Conservation (phyloP, 2,329 filamentous ascomycete genomes). For the Penicillium sp. region DNA sequence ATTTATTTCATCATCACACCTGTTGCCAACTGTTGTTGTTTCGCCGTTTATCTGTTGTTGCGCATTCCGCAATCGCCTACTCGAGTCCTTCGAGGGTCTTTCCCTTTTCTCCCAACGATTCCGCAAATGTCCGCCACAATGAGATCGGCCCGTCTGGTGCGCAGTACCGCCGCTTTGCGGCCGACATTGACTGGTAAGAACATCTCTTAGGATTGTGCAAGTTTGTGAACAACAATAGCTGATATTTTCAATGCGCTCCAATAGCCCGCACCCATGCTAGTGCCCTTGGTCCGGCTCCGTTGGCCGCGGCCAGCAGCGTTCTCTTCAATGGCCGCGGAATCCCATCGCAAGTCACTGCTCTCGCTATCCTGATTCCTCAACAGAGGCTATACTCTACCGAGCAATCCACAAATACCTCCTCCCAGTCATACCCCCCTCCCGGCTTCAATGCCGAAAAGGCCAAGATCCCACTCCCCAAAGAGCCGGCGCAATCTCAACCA, state of each 20-base stretch:
- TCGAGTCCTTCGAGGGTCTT: slow-evolving; percentile 28
- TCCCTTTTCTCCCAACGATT: slow-evolving; percentile 30
- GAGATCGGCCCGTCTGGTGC: slow-evolving; percentile 45
- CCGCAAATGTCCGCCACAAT: slow-evolving; percentile 44
- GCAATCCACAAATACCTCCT: slow-evolving; percentile 54
- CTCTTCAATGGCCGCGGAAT: slow-evolving; percentile 42
- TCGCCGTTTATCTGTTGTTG: slow-evolving; percentile 14
- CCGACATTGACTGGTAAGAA: slow-evolving; percentile 35
- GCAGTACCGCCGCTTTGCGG: slow-evolving; percentile 38
- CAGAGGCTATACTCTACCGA: slow-evolving; percentile 61
- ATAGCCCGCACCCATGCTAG: slow-evolving; percentile 38
- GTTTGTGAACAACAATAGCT: background rate
- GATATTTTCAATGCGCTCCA: slow-evolving; percentile 4
- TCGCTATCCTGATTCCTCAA: slow-evolving; percentile 61
- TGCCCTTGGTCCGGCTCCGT: slow-evolving; percentile 31
- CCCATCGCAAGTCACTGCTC: slow-evolving; percentile 58
- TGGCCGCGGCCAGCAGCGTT: slow-evolving; percentile 38
- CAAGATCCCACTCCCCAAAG: slow-evolving; percentile 76
- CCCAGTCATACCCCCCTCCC: slow-evolving; percentile 72
- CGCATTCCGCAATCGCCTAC: slow-evolving; percentile 18
- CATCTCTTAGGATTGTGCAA: background rate
- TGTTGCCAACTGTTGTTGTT: background rate
- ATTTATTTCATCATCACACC: background rate
- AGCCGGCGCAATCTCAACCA: slow-evolving; percentile 41
- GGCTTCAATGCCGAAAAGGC: slow-evolving; percentile 90